Evolutionary conservation across 2,329 filamentous ascomycete species (phyloP).

Genomic region (Kalmusia sp.): DNA sequence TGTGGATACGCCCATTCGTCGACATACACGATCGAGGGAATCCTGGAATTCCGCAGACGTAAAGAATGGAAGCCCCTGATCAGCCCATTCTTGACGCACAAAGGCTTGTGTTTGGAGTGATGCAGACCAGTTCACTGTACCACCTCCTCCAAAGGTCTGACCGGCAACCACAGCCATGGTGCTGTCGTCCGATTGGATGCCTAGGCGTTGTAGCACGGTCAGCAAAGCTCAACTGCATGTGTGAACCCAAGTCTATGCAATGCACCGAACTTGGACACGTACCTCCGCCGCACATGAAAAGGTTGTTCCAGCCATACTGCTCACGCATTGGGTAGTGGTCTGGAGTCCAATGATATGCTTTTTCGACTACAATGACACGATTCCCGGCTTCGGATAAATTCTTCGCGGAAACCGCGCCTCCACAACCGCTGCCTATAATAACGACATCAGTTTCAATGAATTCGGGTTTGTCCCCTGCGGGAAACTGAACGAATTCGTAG

Average conservation of each 20-base stretch:
- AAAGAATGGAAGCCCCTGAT: slow-evolving; percentile 74
- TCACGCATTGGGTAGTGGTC: slow-evolving; percentile 78
- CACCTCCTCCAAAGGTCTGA: slow-evolving; percentile 82
- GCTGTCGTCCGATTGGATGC: slow-evolving; percentile 42
- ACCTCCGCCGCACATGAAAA: slow-evolving; percentile 74
- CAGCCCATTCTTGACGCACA: slow-evolving; percentile 83
- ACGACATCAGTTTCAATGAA: slow-evolving; percentile 80
- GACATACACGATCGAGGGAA: slow-evolving; percentile 80
- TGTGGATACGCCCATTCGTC: slow-evolving; percentile 76
- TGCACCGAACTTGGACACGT: slow-evolving; percentile 52
- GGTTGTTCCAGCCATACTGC: slow-evolving; percentile 63
- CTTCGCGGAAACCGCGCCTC: slow-evolving; percentile 82
- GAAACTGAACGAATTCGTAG: slow-evolving; percentile 69
- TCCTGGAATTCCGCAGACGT: slow-evolving; percentile 75
- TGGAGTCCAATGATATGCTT: slow-evolving; percentile 77
- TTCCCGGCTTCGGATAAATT: slow-evolving; percentile 79
- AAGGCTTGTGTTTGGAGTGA: slow-evolving; percentile 73
- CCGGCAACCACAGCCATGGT: slow-evolving; percentile 70
- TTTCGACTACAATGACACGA: slow-evolving; percentile 81
- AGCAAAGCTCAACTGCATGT: background rate
- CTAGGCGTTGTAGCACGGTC: background rate
- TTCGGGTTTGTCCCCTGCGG: slow-evolving; percentile 60
- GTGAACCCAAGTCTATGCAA: background rate
- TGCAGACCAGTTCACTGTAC: slow-evolving; percentile 84
- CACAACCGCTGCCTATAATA: slow-evolving; percentile 86